phyloP scores from a whole-genome alignment of 2,329 filamentous ascomycete genomes.

The Talaromyces albobiverticillius region DNA sequence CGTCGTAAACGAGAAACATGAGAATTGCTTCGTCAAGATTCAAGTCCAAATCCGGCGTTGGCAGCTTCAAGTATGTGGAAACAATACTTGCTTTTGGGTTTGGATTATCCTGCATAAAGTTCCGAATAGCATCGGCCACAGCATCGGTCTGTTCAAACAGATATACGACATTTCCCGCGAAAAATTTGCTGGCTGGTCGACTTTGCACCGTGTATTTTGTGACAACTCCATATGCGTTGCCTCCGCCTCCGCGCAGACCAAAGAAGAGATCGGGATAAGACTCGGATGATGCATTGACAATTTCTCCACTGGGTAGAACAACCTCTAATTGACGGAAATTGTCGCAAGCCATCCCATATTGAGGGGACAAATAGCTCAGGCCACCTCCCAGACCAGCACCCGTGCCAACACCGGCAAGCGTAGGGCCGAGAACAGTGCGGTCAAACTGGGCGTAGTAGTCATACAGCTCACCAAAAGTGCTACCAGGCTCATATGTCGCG shows the following conservation, averaged over 20 bases:
- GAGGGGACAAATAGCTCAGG: constrained; percentile 7
- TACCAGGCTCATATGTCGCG: constrained; percentile 9
- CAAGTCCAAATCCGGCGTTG: constrained; percentile 25
- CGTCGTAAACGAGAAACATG: constrained; percentile 37
- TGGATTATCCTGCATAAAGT: constrained; percentile 32
- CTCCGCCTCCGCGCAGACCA: constrained; percentile 8
- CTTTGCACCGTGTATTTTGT: constrained; percentile 27
- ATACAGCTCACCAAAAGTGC: constrained; percentile 10
- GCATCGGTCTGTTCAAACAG: constrained; percentile 24
- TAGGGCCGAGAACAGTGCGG: constrained; percentile 8
- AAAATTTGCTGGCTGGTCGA: constrained; percentile 24
- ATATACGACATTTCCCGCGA: constrained; percentile 28
- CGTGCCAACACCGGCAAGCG: constrained; percentile 10
- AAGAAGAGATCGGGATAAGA: constrained; percentile 11
- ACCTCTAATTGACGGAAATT: constrained; percentile 8
- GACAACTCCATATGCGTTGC: constrained; percentile 17
- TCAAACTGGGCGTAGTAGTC: constrained; percentile 8
- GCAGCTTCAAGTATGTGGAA: constrained; percentile 31
- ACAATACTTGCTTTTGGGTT: constrained; percentile 34
- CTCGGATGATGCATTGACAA: constrained; percentile 4
- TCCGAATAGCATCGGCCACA: constrained; percentile 26
- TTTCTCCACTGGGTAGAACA: constrained; percentile 7
- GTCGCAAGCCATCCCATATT: constrained; percentile 12
- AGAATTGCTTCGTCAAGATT: constrained; percentile 31
- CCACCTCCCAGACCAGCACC: constrained; percentile 14